These are phyloP conservation scores for Petunia axillaris DNA, from an alignment of 257 asterid species.

Conservation along the genomic window DNA sequence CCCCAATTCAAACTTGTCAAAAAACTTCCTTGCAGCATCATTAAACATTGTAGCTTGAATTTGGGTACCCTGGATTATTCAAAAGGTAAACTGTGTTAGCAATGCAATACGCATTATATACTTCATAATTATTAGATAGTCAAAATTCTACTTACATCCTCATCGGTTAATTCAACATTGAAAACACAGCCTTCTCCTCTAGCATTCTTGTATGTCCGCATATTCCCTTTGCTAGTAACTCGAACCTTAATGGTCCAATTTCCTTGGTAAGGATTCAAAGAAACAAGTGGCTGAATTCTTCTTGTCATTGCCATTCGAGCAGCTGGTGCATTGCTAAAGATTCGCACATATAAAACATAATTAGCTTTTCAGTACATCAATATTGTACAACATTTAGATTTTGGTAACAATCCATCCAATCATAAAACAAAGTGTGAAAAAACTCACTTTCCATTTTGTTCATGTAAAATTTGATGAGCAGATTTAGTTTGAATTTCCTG, in stretches of 20 bases:
- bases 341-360: not conserved
- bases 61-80: slow-evolving; percentile 79
- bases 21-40: slow-evolving; percentile 87
- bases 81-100: not conserved
- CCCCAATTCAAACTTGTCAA: slow-evolving; percentile 84
- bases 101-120: not conserved
- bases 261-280: slow-evolving; percentile 93
- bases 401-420: not conserved
- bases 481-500: slow-evolving; percentile 71
- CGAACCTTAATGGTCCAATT: slow-evolving; percentile 90
- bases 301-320: slow-evolving; percentile 89
- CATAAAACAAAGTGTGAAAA: not conserved
- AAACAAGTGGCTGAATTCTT: slow-evolving; percentile 82
- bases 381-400: not conserved
- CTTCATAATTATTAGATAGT: not conserved
- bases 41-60: slow-evolving; percentile 98
- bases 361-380: not conserved
- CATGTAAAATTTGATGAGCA: slow-evolving; percentile 81
- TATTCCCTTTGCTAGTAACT: slow-evolving; percentile 76
- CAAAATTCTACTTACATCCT: slow-evolving; percentile 64
- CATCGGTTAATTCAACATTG: slow-evolving; percentile 94
- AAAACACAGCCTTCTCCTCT: slow-evolving; percentile 97
- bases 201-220: slow-evolving; percentile 77
- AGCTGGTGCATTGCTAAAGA: slow-evolving; percentile 75
- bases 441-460: slow-evolving; percentile 78